Evolutionary conservation across 2,329 filamentous ascomycete genomes (phyloP).

Genomic region (Exophiala phaeomuriformis): DNA sequence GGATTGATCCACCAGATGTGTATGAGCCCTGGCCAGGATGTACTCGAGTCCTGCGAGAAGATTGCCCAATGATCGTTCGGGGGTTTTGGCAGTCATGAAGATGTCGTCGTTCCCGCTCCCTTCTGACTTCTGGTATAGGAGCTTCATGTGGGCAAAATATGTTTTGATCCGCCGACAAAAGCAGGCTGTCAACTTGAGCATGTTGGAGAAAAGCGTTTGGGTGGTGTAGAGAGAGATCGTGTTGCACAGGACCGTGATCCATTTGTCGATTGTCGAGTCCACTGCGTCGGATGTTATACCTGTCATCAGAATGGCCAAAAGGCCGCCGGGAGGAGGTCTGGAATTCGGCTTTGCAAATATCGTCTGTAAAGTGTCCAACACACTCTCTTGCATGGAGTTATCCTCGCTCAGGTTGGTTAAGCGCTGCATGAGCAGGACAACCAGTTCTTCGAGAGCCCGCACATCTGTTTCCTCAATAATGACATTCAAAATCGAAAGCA

Average conservation of each 20-base stretch:
- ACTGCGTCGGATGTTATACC: slow-evolving; percentile 70
- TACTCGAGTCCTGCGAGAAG: slow-evolving; percentile 90
- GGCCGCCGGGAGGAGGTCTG: slow-evolving; percentile 50
- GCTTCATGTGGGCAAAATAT: slow-evolving; percentile 65
- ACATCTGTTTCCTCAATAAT: slow-evolving; percentile 16
- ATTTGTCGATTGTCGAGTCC: slow-evolving; percentile 75
- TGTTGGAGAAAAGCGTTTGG: slow-evolving; percentile 70
- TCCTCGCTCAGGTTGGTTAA: slow-evolving; percentile 10
- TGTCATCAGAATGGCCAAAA: slow-evolving; percentile 71
- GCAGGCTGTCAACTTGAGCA: slow-evolving; percentile 85
- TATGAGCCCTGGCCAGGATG: slow-evolving; percentile 77
- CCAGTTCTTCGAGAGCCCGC: slow-evolving; percentile 6
- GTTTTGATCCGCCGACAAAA: slow-evolving; percentile 69
- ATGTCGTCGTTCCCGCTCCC: slow-evolving; percentile 8
- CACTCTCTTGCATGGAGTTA: slow-evolving; percentile 13
- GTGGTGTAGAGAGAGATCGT: slow-evolving; percentile 77
- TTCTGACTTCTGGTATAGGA: slow-evolving; percentile 48
- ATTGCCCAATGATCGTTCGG: slow-evolving; percentile 52
- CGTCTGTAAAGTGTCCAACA: slow-evolving; percentile 22
- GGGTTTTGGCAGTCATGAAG: slow-evolving; percentile 25
- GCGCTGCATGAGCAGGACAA: slow-evolving; percentile 16
- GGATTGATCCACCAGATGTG: slow-evolving; percentile 55
- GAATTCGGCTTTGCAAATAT: slow-evolving; percentile 17
- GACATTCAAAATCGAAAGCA: slow-evolving; percentile 16
- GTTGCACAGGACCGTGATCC: slow-evolving; percentile 78